These are phyloP conservation scores for Lathyrus sativus DNA, from an alignment of 306 rosid species.

Conservation along the genomic window DNA sequence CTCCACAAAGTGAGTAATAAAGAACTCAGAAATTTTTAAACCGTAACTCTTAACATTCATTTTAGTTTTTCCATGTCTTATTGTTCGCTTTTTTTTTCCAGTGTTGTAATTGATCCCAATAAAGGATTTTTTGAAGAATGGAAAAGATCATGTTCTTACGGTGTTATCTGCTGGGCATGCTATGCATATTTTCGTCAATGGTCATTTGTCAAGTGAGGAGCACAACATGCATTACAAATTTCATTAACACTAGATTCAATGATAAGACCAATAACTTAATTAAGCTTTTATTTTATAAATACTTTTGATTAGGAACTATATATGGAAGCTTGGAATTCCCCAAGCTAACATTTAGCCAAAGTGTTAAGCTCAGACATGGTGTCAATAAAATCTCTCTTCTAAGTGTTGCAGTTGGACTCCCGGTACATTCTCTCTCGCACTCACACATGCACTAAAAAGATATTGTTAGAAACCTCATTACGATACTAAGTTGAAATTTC, in stretches of 20 bases:
- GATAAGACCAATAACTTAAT: too few relatives aligned
- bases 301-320: conserved; percentile 65
- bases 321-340: conserved; percentile 93
- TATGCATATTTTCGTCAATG: conserved; percentile 84
- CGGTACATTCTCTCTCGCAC: conserved; percentile 57
- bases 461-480: conserved; percentile 3
- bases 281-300: too few relatives aligned
- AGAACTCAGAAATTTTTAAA: conserved; percentile 7
- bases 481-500: conserved; percentile 18
- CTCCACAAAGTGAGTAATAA: conserved; percentile 83
- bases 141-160: conserved; percentile 69
- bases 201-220: conserved; percentile 73
- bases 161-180: conserved; percentile 96
- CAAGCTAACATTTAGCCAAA: conserved; percentile 68
- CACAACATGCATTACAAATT: conserved; percentile 10
- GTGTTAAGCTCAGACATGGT: conserved; percentile 79
- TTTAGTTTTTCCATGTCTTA: conserved; percentile 31
- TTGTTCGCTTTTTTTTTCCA: conserved; percentile 37
- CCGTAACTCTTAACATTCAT: not conserved
- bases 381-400: conserved; percentile 82
- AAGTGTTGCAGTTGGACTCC: too few relatives aligned
- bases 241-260: too few relatives aligned
- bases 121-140: conserved; percentile 68
- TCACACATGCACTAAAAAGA: conserved; percentile 1
- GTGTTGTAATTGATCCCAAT: conserved; percentile 67